Conservation (phyloP, 1,139 yeast species). For the Suhomyces guaymorum region DNA sequence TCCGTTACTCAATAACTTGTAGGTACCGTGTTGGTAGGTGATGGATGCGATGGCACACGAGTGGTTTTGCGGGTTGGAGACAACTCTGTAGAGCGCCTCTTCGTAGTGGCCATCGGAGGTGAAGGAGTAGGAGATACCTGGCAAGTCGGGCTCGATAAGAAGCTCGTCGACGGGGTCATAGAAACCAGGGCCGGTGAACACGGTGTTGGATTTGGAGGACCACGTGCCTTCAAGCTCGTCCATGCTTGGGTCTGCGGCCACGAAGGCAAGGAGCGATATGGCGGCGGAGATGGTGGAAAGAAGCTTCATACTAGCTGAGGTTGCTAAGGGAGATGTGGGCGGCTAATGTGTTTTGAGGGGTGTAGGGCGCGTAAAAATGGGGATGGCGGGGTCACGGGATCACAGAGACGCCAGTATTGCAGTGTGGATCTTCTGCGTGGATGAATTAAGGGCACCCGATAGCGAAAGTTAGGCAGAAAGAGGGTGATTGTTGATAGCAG, state of each 20-base stretch:
- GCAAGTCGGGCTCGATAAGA: conserved; percentile 89
- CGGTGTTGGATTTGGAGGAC: conserved; percentile 91
- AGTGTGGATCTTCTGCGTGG: no score
- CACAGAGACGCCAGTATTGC: no score
- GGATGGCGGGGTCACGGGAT: background rate
- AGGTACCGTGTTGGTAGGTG: conserved; percentile 87
- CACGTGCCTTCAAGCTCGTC: conserved; percentile 79
- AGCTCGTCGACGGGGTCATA: conserved; percentile 95
- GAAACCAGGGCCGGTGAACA: conserved; percentile 95
- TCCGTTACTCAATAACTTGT: conserved; percentile 63
- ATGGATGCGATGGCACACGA: conserved; percentile 80
- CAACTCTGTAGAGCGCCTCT: conserved; percentile 81
- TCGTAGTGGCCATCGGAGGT: conserved; percentile 90
- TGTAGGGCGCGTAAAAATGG: background rate
- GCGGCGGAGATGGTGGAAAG: conserved; percentile 8
- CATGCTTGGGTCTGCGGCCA: conserved; percentile 23
- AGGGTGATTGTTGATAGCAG: no score
- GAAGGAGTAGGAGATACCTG: conserved; percentile 91
- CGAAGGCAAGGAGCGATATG: conserved; percentile 3
- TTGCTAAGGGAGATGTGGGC: background rate
- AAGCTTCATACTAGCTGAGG: conserved; percentile 10
- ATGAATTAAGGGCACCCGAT: no score
- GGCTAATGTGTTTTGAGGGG: no score
- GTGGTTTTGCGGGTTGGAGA: conserved; percentile 71
- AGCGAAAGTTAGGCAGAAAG: no score